Evolutionary conservation across 495 filamentous ascomycete species (phyloP).

Genomic region (Aspergillus haitiensis): DNA sequence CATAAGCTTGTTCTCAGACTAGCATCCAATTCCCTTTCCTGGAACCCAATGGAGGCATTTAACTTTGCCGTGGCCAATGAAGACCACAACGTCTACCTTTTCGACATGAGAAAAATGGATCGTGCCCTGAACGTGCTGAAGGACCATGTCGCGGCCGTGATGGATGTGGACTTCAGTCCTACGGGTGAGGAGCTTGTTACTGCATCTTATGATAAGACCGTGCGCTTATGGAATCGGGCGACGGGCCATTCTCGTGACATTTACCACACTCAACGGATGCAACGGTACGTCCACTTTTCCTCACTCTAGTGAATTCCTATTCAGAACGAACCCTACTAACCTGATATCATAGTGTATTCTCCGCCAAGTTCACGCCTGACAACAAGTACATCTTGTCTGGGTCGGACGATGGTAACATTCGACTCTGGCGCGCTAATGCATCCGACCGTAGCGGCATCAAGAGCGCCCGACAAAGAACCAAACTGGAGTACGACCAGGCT

Average conservation of each 20-base stretch:
- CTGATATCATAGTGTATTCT: conserved; percentile 65
- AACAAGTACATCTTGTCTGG: conserved; percentile 83
- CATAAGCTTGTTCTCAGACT: conserved; percentile 76
- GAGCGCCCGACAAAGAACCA: conserved; percentile 74
- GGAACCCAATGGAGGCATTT: conserved; percentile 96
- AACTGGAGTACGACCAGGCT: conserved; percentile 89
- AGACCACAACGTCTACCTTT: conserved; percentile 78
- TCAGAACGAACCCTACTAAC: conserved; percentile 7
- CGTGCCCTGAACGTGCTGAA: conserved; percentile 89
- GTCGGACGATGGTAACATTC: conserved; percentile 89
- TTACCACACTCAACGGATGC: conserved; percentile 98
- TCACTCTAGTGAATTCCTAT: background rate
- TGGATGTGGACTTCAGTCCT: conserved; percentile 94
- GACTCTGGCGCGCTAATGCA: conserved; percentile 89
- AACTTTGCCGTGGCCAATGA: conserved; percentile 84
- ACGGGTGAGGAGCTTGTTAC: conserved; percentile 92
- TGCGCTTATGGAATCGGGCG: conserved; percentile 77
- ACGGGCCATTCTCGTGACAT: conserved; percentile 85
- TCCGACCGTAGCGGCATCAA: conserved; percentile 83
- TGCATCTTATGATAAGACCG: conserved; percentile 80
- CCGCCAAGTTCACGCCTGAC: conserved; percentile 79
- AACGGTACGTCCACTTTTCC: conserved; percentile 51
- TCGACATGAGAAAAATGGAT: conserved; percentile 83
- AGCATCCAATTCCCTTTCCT: conserved; percentile 79
- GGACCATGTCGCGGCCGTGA: conserved; percentile 93